Evolutionary conservation across 106 monocot species (phyloP).

Genomic region (Alisma plantagoaquatica): DNA sequence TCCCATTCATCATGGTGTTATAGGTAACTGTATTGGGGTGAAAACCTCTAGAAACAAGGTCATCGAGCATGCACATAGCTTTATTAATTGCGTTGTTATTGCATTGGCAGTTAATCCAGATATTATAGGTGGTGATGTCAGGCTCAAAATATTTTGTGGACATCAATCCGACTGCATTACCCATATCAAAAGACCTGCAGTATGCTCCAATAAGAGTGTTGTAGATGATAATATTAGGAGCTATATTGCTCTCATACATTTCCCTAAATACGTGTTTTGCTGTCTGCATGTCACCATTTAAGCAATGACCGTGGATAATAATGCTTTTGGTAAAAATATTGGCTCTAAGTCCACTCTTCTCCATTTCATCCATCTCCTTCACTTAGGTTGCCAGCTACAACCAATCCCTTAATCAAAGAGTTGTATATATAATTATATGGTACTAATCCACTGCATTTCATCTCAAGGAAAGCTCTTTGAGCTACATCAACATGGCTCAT

Average conservation of each 20-base stretch:
- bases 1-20: constrained; percentile 78
- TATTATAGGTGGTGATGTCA: constrained; percentile 89
- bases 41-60: constrained; percentile 39
- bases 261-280: constrained; percentile 27
- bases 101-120: constrained; percentile 70
- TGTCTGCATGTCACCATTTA: constrained; percentile 23
- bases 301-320: constrained; percentile 65
- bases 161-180: constrained; percentile 43
- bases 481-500: constrained; percentile 44
- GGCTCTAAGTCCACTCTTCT: constrained; percentile 43
- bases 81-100: constrained; percentile 29
- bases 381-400: constrained; percentile 40
- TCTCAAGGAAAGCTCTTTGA: constrained; percentile 36
- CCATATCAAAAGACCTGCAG: constrained; percentile 37
- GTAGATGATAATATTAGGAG: constrained; percentile 64
- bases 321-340: constrained; percentile 90
- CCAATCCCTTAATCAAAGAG: constrained; percentile 64
- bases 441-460: constrained; percentile 53
- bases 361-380: constrained; percentile 63
- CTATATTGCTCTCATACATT: constrained; percentile 32
- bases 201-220: constrained; percentile 68
- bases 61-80: constrained; percentile 53
- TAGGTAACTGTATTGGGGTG: constrained; percentile 70
- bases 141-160: constrained; percentile 47
- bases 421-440: constrained; percentile 84